Percentiles rank a stretch among this genome's conserved stretches.
phyloP scores from a whole-genome alignment of 352 stramenopile species.

The Pythium monospermum region DNA sequence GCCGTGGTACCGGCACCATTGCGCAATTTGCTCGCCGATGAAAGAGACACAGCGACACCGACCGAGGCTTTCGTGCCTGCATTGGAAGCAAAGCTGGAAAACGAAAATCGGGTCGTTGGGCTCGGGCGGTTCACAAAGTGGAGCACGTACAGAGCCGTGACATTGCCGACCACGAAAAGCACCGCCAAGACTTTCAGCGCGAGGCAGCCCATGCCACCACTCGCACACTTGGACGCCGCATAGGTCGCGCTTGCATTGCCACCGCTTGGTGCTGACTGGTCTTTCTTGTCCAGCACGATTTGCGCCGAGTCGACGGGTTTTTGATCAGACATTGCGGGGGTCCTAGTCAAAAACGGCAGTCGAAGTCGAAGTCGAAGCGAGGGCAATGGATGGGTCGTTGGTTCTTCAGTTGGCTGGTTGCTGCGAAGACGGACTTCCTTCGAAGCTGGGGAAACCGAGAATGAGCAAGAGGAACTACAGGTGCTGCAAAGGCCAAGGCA shows the following conservation, averaged over 20 bases:
- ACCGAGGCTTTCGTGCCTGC: slow-evolving; percentile 11
- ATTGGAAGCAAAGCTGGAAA: slow-evolving; percentile 26
- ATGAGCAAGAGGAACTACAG: too few species aligned
- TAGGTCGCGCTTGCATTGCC: background rate
- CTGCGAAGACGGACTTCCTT: slow-evolving; percentile 3
- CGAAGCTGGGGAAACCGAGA: slow-evolving; percentile 16
- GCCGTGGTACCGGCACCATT: slow-evolving; percentile 60
- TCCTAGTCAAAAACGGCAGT: too few species aligned
- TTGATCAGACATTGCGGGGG: slow-evolving; percentile 10
- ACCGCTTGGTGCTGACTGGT: background rate
- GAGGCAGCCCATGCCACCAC: background rate
- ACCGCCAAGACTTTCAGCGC: slow-evolving; percentile 29
- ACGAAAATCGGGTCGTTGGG: slow-evolving; percentile 35
- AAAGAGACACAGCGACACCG: slow-evolving; percentile 31
- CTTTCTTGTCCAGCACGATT: slow-evolving; percentile 37
- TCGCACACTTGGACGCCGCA: slow-evolving; percentile 1
- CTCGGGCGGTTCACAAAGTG: slow-evolving; percentile 53
- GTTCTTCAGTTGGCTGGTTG: slow-evolving; percentile 4
- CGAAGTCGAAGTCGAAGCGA: background rate
- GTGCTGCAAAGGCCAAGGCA: too few species aligned
- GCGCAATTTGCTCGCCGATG: slow-evolving; percentile 27
- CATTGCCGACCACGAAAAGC: slow-evolving; percentile 55
- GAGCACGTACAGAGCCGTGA: slow-evolving; percentile 54
- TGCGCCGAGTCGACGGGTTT: slow-evolving; percentile 41
- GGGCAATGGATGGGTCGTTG: background rate